Evolutionary conservation across 2,329 filamentous ascomycete species (phyloP), one percentile per base, ranked within the genome.

Genomic region (Hypoxylon sp.): DNA sequence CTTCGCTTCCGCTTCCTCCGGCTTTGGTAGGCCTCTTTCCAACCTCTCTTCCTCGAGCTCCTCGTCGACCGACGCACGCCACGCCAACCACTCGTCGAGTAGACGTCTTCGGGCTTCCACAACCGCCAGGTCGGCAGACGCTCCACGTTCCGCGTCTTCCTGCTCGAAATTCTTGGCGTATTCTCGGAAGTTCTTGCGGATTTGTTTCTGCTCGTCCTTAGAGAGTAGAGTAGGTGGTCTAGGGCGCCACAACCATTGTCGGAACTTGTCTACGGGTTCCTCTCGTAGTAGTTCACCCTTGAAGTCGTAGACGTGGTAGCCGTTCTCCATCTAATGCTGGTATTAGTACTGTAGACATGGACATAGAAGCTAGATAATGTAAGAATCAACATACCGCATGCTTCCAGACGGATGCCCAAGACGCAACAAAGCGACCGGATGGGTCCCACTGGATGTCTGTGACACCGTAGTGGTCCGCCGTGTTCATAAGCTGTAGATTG

Each of bases 381-480:
- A n/a, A n/a, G n/a, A n/a, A n/a, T 9, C 30, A 36, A 77, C 90
- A 79, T 87, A 96, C 92, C 64, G 88, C 82, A 73, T 97, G 93
- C 75, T 96, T 97, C 92, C 94, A 99, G 41, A 90, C 86, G 68
- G 89, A 94, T 32, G 93, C 92, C 78, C 91, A 95, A 30, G 90
- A 95, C 56, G 92, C 91, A 34, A 99, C 90, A 69, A 91, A 99
- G 59, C 94, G 88, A 54, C 94, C 94, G 49, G 91, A 96, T 7
- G 94, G 92, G 69, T 99, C 94, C 94, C 94, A 99, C 70, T 97
- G 93, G 38, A 97, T 87, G 69, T 99, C 93, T 17, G 94, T 99
- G 44, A 99, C 88, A 71, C 94, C 94, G 73, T 97, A 99, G 78
- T 99, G 94, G 66, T 99, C 94, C 38, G 84, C 88, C 3, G 87